Evolutionary conservation across 345 rosid genomes (phyloP), one percentile per base, ranked within the genome.

Genomic region (Eucalyptus cloeziana): DNA sequence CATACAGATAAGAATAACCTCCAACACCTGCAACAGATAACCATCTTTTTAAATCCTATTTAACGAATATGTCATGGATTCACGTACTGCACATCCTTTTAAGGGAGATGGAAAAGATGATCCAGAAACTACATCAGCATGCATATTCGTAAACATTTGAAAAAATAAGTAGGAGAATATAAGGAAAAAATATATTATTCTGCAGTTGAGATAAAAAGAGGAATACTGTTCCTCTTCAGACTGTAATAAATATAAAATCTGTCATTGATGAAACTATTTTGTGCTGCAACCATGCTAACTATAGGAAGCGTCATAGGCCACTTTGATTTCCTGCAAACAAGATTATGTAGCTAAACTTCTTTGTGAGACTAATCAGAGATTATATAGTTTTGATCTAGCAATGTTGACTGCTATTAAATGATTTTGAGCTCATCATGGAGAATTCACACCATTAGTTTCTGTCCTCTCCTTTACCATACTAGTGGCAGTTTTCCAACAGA

Each of bases 1-100:
- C 98, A 58, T 95, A 94, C 71, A 97, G 94, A 93, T 97, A 97
- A 87, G 99, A 94, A 93, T 96, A 96, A 50, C 99, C 99, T 89
- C 99, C 99, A 91, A 93, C 95, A 69, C 98, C 99, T 95, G 93
- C 86, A 58, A 89, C 44, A 88, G 86, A 86, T 81, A 86, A 86
- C 22, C 31, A 22, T 85, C 27, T 22, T 49, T 62, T 80, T 45
- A 76, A 45, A 37, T 49, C 49, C 37, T n/a, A 49, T 43, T 49
- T 85, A 67, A 49, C 22, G 9, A 89, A 24, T 49, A 27, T 45
- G 51, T 27, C 50, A 85, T 27, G 31, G 49, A 49, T 86, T 86
- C 85, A 49, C 11, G 0, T 86, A 52, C 13, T 4, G 16, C 62
- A 86, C 67, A 33, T 37, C 62, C 62, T 52, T 76, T 40, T 21